phyloP scores from a whole-genome alignment of 192 early-diverging fungal species.

The Coemansia guatemalensis region DNA sequence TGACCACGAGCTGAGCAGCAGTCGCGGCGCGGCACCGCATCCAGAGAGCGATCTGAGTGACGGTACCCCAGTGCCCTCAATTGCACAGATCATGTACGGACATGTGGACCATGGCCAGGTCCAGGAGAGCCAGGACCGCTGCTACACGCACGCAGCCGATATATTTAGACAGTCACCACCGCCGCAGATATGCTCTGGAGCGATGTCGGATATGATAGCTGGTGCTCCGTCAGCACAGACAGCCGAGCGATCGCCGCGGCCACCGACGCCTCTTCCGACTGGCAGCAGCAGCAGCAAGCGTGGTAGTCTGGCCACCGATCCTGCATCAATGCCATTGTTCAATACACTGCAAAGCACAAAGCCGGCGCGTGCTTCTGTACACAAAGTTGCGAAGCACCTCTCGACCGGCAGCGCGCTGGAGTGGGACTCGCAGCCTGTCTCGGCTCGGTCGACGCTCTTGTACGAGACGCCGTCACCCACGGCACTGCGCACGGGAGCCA shows the following conservation, averaged over 20 bases:
- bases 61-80: slow-evolving; percentile 11
- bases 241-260: slow-evolving; percentile 2
- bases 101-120: not conserved
- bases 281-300: not conserved
- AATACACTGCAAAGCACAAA: slow-evolving; percentile 5
- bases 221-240: too few relatives aligned
- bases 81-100: slow-evolving; percentile 6
- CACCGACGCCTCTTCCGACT: slow-evolving; percentile 9
- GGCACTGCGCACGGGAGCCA: slow-evolving; percentile 5
- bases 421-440: slow-evolving; percentile 27
- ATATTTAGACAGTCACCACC: too few relatives aligned
- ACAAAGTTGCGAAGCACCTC: slow-evolving; percentile 21
- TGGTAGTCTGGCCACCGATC: slow-evolving; percentile 17
- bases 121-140: too few relatives aligned
- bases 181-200: too few relatives aligned
- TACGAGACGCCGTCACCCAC: slow-evolving; percentile 30
- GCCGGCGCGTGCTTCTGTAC: slow-evolving; percentile 4
- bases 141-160: too few relatives aligned
- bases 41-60: slow-evolving; percentile 4
- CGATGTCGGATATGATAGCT: too few relatives aligned
- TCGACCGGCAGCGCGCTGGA: slow-evolving; percentile 29
- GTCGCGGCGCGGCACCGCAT: not conserved
- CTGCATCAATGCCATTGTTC: slow-evolving; percentile 2
- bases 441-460: slow-evolving; percentile 39
- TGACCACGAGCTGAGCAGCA: slow-evolving; percentile 6